Evolutionary conservation across 345 rosid genomes (phyloP), one percentile per base, ranked within the genome.

Genomic region (Arabis hirsuta): DNA sequence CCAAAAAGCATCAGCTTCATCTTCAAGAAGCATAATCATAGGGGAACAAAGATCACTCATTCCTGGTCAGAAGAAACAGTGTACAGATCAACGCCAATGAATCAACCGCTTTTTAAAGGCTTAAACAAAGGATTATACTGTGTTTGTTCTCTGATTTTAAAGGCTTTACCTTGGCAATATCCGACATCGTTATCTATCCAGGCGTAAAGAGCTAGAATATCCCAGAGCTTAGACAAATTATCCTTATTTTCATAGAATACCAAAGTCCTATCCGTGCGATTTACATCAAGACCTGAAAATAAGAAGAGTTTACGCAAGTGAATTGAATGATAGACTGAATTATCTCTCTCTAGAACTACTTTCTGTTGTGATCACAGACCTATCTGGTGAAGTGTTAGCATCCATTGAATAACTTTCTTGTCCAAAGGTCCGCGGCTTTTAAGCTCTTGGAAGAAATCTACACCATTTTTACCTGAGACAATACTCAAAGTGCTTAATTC

Each of bases 31-130:
- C 41, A 95, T 86, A 75, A 95, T 90, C 99, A 95, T 95, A 39
- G 99, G 99, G 39, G 98, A 95, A 77, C 99, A 95, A 72, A 95
- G 97, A 80, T 95, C 99, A 58, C 98, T 95, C 98, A 95, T 95
- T 76, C 98, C 98, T 95, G 84, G 42, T 65, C 64, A 76, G 55
- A 44, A 38, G 20, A 68, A 22, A 75, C 9, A 62, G 9, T 20
- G 42, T n/a, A 69, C 43, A 62, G 16, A 20, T 68, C 51, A 44
- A 27, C 44, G 76, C 51, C 36, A 19, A 62, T 32, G 11, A 64
- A 19, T 36, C 57, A 45, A 52, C 20, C 12, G 34, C 26, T 24
- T 10, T 38, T 62, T 14, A 9, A 24, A 9, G 46, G 27, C 16
- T 53, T 51, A 10, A 54, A n/a, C 44, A 44, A 54, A 62, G 16